Conservation (phyloP, 371 early-diverging fungal genomes). For the Actinomucor elegans region DNA sequence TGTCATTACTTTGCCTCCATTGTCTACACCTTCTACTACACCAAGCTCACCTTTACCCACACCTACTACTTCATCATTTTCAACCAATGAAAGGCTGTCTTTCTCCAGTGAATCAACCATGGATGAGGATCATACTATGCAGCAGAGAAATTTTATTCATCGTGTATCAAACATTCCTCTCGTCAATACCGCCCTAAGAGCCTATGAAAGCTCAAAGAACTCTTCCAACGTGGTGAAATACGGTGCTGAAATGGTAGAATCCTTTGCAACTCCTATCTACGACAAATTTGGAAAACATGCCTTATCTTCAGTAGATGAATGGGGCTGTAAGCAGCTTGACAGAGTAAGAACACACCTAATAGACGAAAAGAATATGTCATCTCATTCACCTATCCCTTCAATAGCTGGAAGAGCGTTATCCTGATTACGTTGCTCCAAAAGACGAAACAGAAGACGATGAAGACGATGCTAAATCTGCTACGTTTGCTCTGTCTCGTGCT, state of each 20-base stretch:
- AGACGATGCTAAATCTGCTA: conserved; percentile 38
- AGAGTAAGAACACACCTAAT: conserved; percentile 25
- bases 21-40: conserved; percentile 34
- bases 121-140: conserved; percentile 22
- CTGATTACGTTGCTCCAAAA: conserved; percentile 18
- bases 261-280: conserved; percentile 41
- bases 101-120: conserved; percentile 29
- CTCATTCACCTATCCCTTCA: neutral
- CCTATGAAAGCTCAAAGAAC: conserved; percentile 77
- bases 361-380: too few species aligned
- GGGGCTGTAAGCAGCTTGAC: conserved; percentile 41
- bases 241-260: conserved; percentile 73
- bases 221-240: conserved; percentile 59
- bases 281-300: conserved; percentile 36
- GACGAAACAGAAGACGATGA: conserved; percentile 36
- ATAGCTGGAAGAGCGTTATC: conserved; percentile 30
- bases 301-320: conserved; percentile 29
- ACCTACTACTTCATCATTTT: conserved; percentile 23
- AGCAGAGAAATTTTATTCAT: conserved; percentile 57
- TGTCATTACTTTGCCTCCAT: conserved; percentile 28
- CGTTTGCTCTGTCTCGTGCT: conserved; percentile 40
- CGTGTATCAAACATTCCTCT: conserved; percentile 80
- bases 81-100: conserved; percentile 12
- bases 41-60: conserved; percentile 37
- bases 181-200: conserved; percentile 74